Base-by-base conservation (phyloP, 805 yeast species). In the Candida dajiaensis region DNA sequence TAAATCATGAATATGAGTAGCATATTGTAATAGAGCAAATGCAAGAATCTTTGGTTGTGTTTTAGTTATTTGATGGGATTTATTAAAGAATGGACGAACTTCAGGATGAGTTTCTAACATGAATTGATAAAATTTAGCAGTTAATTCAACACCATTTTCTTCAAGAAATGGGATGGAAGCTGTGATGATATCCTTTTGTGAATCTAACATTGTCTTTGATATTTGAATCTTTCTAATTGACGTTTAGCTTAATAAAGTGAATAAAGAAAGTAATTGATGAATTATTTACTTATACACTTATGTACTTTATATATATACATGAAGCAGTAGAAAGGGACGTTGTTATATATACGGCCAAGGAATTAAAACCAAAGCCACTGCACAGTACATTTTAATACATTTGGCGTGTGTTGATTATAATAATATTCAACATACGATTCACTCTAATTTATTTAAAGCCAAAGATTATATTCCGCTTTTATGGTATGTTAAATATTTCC, bases 1-100 rank as follows among this genome's bases (percentile, higher is more conserved):
- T 44, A 83, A 61, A 48, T 81, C 76, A 50, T 82, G 81, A 45
- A 83, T 81, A 56, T 80, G 70, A 51, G 76, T 69, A 13, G 89
- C 88, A 48, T 83, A 84, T 19, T 74, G 70, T 23, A 81, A 61
- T 21, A 83, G 67, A 1, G 89, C 76, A 51, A 69, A 73, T 1
- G 89, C 89, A 39, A 83, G 67, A 26, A 84, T 80, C 51, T 71
- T 68, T 47, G 89, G 87, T 61, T 83, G 90, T 41, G 65, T 66
- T 44, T 74, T 72, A 25, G 71, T 66, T 36, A 52, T 57, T 62
- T 84, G 89, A 61, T 83, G 74, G 2, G 79, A 61, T 51, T 66
- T 70, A 61, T 83, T 84, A 71, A 84, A 83, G 58, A 74, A 73
- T n/a, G 79, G 71, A 51, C 69, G 70, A 9, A 83, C 77, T 52